phyloP scores from a whole-genome alignment of 352 stramenopile genomes.

The Phytophthora constricta region DNA sequence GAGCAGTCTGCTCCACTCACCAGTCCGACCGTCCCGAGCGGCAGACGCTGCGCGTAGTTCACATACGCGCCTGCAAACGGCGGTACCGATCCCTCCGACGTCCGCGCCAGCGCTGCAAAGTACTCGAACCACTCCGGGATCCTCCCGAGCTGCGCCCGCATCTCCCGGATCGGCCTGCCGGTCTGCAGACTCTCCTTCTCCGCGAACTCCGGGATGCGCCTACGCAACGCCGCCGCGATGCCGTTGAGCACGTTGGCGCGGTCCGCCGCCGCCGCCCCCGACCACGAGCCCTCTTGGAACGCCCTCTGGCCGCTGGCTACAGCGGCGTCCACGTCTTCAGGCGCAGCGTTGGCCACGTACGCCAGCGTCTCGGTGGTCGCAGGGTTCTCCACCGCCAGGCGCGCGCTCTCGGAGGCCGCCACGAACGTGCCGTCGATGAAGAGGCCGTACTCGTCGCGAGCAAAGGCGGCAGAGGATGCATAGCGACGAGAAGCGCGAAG shows the following conservation, averaged over 20 bases:
- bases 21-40: conserved; percentile 69
- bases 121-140: conserved; percentile 87
- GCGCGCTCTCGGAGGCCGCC: conserved; percentile 27
- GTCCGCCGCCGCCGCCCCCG: conserved; percentile 33
- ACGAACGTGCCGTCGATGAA: conserved; percentile 53
- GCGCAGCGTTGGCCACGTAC: conserved; percentile 41
- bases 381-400: conserved; percentile 54
- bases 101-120: conserved; percentile 75
- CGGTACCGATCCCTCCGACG: conserved; percentile 65
- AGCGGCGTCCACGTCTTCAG: conserved; percentile 43
- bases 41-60: conserved; percentile 61
- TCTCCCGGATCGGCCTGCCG: conserved; percentile 67
- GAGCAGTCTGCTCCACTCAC: conserved; percentile 13
- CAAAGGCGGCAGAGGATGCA: conserved; percentile 32
- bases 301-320: conserved; percentile 39
- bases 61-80: conserved; percentile 66
- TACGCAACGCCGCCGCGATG: conserved; percentile 46
- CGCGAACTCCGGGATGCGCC: conserved; percentile 51
- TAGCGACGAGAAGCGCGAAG: not conserved
- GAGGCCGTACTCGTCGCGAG: conserved; percentile 46
- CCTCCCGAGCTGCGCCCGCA: conserved; percentile 55
- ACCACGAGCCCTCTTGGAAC: conserved; percentile 47
- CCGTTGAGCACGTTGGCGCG: conserved; percentile 49
- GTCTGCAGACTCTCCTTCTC: conserved; percentile 70
- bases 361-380: conserved; percentile 51